A percentile compares a stretch with the other conserved stretches of the same genome.
phyloP scores from a whole-genome alignment of 305 asterid genomes.

The Solanum hybrid region DNA sequence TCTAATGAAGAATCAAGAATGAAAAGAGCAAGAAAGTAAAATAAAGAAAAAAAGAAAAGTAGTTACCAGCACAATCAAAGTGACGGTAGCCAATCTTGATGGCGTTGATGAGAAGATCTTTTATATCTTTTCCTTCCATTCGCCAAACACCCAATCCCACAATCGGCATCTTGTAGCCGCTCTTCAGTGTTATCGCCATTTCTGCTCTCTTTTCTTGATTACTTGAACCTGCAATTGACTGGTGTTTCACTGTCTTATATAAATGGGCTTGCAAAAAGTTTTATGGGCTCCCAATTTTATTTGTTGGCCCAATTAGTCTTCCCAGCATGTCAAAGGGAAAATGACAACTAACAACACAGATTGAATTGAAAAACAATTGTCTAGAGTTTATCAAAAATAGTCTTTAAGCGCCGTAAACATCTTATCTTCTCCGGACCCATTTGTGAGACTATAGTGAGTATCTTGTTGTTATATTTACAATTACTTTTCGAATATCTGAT shows the following conservation, averaged over 20 bases:
- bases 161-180: constrained; percentile 44
- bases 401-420: neutral
- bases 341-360: neutral
- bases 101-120: constrained; percentile 34
- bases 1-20: neutral
- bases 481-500: neutral
- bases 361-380: neutral
- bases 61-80: constrained; percentile 45
- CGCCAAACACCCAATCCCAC: constrained; percentile 59
- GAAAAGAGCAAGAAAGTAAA: neutral
- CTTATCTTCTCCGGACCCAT: neutral
- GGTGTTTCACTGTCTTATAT: neutral
- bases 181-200: constrained; percentile 40
- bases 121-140: constrained; percentile 46
- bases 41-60: neutral
- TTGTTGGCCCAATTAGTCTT: neutral
- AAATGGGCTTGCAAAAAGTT: neutral
- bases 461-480: neutral
- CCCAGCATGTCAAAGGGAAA: neutral
- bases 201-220: neutral
- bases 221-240: neutral
- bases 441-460: neutral
- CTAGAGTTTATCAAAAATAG: neutral
- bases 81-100: constrained; percentile 49
- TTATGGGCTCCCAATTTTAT: neutral